Evolutionary conservation across 768 basidiomycete genomes (phyloP).

Genomic region (Suillus lakei): DNA sequence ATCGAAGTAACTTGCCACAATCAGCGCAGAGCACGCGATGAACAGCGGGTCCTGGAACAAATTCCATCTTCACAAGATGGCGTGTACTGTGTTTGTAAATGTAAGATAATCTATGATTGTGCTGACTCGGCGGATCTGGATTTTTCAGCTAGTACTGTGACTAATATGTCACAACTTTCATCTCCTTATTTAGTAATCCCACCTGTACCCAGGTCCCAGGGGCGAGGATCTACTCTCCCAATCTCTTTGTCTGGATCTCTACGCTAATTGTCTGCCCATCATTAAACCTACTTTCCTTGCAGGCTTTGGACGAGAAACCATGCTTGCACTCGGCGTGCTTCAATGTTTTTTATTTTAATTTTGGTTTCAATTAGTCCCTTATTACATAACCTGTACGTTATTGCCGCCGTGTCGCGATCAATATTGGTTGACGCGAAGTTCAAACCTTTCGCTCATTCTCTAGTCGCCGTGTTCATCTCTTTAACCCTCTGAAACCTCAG

Average conservation of each 20-base stretch:
- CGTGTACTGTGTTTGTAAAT: background rate
- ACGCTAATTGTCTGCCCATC: background rate
- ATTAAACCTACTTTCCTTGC: background rate
- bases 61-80: slow-evolving; percentile 63
- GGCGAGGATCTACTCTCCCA: background rate
- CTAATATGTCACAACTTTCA: background rate
- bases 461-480: background rate
- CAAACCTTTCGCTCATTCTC: background rate
- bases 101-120: background rate
- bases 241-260: background rate
- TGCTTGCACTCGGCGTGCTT: too few species aligned
- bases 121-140: background rate
- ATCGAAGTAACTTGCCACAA: slow-evolving; percentile 59
- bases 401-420: slow-evolving; percentile 4
- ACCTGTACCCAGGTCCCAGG: background rate
- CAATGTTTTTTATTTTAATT: too few species aligned
- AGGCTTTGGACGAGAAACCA: background rate
- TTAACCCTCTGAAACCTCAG: background rate
- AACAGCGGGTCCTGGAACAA: slow-evolving; percentile 71
- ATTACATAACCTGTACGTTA: background rate
- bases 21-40: slow-evolving; percentile 89
- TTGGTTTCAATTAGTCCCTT: background rate
- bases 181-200: background rate
- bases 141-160: background rate
- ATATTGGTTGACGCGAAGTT: background rate